Base-by-base conservation (phyloP, 148 eudicot species). In the Rhododendron molle region DNA sequence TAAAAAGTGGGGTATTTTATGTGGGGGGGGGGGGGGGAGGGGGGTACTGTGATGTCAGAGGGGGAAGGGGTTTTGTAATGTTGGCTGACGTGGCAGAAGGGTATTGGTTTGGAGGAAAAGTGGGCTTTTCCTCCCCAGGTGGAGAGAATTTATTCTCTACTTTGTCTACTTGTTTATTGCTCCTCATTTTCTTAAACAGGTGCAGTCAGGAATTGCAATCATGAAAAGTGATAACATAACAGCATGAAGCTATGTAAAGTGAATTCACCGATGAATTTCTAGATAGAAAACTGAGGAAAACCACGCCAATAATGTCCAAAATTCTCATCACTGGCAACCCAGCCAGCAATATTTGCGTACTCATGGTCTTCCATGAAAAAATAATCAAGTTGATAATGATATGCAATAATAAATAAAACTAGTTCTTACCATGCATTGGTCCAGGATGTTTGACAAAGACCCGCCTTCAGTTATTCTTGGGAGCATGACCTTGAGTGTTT, bases 401-500 rank as follows among this genome's bases (percentile, higher is more conserved):
- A 52, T 84, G 86, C 32, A 36, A 36, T 0, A 34, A 38, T 36
- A 83, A 58, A 44, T 38, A 2, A 49, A 13, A 72, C 40, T 34
- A 18, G 43, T 71, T 30, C 94, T 92, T 89, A 94, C 98, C 99
- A 97, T 97, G 95, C 96, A 93, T 72, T 95, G 98, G 82, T 97
- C 99, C 87, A 97, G 88, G 83, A 95, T 95, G 85, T 93, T 97
- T 47, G 99, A 96, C 89, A 97, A 94, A 84, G 99, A 97, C 81
- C 91, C 98, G 58, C 99, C 99, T 91, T 97, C 99, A 58, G 92
- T 93, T 91, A 97, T 93, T 89, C 92, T 95, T 10, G 99, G 99
- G 43, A 97, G 98, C 98, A 95, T 97, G 81, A 89, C 81, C 89
- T 93, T 93, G 54, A 97, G 98, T 44, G 87, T 94, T 88, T 89